phyloP scores from a whole-genome alignment of 2,329 filamentous ascomycete species.

The Trichoderma atroviride region DNA sequence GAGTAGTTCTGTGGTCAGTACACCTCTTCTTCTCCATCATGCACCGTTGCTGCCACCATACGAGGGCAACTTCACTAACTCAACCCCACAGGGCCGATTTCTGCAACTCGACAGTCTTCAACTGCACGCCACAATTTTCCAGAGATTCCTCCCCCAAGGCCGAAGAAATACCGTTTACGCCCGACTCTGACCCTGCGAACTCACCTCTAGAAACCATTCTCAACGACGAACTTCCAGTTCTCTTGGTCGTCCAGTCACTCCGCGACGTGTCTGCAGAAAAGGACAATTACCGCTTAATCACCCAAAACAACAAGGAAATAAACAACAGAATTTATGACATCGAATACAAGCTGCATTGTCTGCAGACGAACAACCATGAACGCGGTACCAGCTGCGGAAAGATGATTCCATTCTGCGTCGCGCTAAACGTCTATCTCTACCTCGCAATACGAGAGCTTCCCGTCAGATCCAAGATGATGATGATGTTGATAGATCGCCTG shows the following conservation, averaged over 20 bases:
- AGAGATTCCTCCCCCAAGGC: neutral
- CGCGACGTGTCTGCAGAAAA: conserved; percentile 5
- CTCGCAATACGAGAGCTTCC: conserved; percentile 16
- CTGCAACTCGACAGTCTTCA: conserved; percentile 17
- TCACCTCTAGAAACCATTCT: neutral
- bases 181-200: neutral
- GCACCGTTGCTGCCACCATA: neutral
- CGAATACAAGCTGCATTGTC: conserved; percentile 13
- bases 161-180: neutral
- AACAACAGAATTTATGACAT: conserved; percentile 8
- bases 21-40: no score
- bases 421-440: conserved; percentile 17
- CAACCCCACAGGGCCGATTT: conserved; percentile 7
- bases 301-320: conserved; percentile 5
- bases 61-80: neutral
- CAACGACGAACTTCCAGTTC: neutral
- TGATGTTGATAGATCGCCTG: conserved; percentile 1
- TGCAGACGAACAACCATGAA: neutral
- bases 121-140: conserved; percentile 11
- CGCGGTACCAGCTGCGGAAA: neutral
- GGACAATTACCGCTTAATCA: neutral
- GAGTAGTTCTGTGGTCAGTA: conserved; percentile 3
- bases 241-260: neutral
- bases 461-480: neutral
- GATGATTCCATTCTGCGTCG: neutral